Evolutionary conservation across 2,329 filamentous ascomycete genomes (phyloP).

Genomic region (Cladosporium velox): DNA sequence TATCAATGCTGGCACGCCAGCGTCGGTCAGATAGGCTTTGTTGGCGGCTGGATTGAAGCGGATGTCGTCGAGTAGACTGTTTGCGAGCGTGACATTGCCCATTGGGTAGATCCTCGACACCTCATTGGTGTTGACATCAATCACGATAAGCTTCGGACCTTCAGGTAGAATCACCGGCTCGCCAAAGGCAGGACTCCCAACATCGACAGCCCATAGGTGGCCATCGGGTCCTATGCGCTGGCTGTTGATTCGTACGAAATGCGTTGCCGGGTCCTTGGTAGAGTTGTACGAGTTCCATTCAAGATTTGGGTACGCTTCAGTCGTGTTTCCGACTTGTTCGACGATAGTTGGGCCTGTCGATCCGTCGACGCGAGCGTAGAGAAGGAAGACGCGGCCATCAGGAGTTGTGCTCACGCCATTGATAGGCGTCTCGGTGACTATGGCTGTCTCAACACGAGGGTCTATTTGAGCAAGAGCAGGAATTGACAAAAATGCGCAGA

Average conservation of each 20-base stretch:
- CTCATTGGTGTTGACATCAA: constrained; percentile 39
- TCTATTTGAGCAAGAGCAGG: constrained; percentile 21
- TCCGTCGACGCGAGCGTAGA: constrained; percentile 36
- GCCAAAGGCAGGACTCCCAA: constrained; percentile 34
- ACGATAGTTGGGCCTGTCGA: constrained; percentile 36
- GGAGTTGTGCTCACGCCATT: constrained; percentile 35
- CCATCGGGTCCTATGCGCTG: constrained; percentile 40
- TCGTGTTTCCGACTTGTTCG: constrained; percentile 32
- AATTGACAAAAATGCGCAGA: not conserved
- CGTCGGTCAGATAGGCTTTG: constrained; percentile 37
- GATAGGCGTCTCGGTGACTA: constrained; percentile 27
- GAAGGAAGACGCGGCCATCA: constrained; percentile 36
- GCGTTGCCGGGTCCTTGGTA: constrained; percentile 31
- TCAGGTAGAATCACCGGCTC: constrained; percentile 34
- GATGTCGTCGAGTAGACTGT: constrained; percentile 41
- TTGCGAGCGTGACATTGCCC: constrained; percentile 36
- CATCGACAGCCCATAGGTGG: constrained; percentile 38
- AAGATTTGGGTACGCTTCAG: constrained; percentile 33
- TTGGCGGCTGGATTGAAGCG: constrained; percentile 37
- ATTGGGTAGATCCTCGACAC: constrained; percentile 39
- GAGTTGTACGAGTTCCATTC: constrained; percentile 37
- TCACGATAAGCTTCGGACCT: constrained; percentile 39
- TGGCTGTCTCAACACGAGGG: constrained; percentile 25
- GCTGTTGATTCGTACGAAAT: constrained; percentile 34
- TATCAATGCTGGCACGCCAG: constrained; percentile 31